Evolutionary conservation across 2,329 filamentous ascomycete species (phyloP).

Genomic region (Botryotinia narcissicola): DNA sequence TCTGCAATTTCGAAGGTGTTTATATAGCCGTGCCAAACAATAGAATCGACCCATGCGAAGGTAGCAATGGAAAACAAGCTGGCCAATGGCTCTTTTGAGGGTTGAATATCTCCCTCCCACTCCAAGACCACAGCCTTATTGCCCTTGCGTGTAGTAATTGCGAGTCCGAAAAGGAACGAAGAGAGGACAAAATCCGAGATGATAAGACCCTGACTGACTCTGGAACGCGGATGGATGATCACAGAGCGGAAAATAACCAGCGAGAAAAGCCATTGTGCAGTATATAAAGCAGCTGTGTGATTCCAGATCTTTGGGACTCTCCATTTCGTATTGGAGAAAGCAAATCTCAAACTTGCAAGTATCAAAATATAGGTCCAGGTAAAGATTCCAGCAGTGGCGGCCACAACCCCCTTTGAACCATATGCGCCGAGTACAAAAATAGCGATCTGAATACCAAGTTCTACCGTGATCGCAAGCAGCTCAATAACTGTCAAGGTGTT

Average conservation of each 20-base stretch:
- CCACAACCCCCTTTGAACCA: conserved; percentile 55
- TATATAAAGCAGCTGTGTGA: conserved; percentile 84
- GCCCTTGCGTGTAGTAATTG: conserved; percentile 81
- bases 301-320: conserved; percentile 79
- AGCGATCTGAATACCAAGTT: conserved; percentile 67
- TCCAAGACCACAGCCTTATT: conserved; percentile 87
- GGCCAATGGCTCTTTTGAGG: conserved; percentile 80
- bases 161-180: conserved; percentile 71
- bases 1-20: conserved; percentile 77
- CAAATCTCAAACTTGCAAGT: conserved; percentile 71
- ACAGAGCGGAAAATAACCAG: conserved; percentile 80
- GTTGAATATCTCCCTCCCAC: conserved; percentile 84
- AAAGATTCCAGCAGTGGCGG: conserved; percentile 64
- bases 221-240: conserved; percentile 71
- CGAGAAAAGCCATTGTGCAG: conserved; percentile 74
- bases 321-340: conserved; percentile 62
- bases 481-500: conserved; percentile 69
- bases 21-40: conserved; percentile 86
- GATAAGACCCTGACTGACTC: conserved; percentile 59
- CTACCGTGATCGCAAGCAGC: conserved; percentile 67
- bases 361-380: conserved; percentile 80
- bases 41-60: conserved; percentile 86
- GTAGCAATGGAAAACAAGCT: conserved; percentile 85
- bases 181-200: conserved; percentile 73
- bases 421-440: conserved; percentile 61